phyloP scores from a whole-genome alignment of 768 basidiomycete genomes.

The Basidioascus undulatus region DNA sequence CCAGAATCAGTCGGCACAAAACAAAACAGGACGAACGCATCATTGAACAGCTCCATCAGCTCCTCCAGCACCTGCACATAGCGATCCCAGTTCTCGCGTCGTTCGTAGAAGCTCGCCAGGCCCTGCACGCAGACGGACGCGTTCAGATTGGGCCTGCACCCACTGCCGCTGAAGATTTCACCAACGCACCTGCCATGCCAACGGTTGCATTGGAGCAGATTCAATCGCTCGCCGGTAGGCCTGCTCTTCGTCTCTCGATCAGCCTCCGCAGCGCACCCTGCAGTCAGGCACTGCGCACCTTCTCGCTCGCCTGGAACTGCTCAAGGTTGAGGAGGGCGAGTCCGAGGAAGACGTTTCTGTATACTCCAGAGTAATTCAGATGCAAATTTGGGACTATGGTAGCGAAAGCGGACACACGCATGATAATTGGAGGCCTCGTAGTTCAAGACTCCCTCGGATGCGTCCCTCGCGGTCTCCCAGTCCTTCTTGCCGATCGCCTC shows the following conservation, averaged over 20 bases:
- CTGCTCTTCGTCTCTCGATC: constrained; percentile 20
- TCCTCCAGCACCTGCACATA: constrained; percentile 30
- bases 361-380: neutral
- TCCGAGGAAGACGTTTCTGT: constrained; percentile 64
- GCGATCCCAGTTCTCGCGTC: constrained; percentile 32
- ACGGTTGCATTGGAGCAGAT: constrained; percentile 36
- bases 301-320: constrained; percentile 49
- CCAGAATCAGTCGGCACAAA: neutral
- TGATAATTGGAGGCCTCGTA: constrained; percentile 59
- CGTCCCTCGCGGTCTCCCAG: constrained; percentile 40
- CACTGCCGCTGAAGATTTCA: neutral
- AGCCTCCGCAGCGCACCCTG: neutral
- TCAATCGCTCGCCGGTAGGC: constrained; percentile 53
- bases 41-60: constrained; percentile 33
- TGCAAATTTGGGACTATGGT: neutral
- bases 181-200: constrained; percentile 62
- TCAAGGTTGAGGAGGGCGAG: constrained; percentile 54
- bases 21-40: constrained; percentile 25
- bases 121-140: constrained; percentile 27
- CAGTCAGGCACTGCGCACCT: constrained; percentile 30
- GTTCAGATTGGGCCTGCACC: neutral
- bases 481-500: constrained; percentile 56
- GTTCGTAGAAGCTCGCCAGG: constrained; percentile 45
- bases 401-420: constrained; percentile 32
- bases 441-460: constrained; percentile 21